Evolutionary conservation across 352 stramenopile genomes (phyloP), one percentile per base, ranked within the genome.

Genomic region (Pythium dissimile): DNA sequence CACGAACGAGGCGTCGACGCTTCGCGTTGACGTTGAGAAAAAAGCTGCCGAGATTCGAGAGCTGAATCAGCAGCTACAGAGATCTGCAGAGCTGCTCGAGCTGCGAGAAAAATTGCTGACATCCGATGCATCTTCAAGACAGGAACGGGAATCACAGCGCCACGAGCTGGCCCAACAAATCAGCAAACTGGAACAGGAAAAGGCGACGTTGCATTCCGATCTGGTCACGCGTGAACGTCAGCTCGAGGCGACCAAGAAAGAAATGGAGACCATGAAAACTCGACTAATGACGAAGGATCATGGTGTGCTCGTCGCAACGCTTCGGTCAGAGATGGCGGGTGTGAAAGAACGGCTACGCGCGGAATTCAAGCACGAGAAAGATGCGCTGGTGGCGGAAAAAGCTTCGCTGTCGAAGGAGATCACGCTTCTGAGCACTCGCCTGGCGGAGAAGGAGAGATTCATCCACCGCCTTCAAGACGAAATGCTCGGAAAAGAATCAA

Each of bases 301-400:
- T 27, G 58, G 51, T 1, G 63, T 89, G 16, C 52, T 91, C 27
- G 70, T 89, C 12, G 70, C 78, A 7, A 91, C 81, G 20, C 62
- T 91, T 6, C 75, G 76, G 15, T 76, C 48, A 46, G 81, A 91
- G 62, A 78, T 91, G 11, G 31, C 60, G 9, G 73, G 68, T 20
- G 43, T 91, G 1, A 89, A 88, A 47, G 73, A 89, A 21, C 65
- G 73, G 1, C 59, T 91, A 30, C 78, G 75, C 15, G 67, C 39
- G 15, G 78, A 91, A 46, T 87, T 84, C 55, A 77, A 80, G 64
- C 65, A 77, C n/a, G 81, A 89, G 38, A 82, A 77, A 24, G 72
- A 83, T 10, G 64, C 50, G 9, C 31, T 91, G 28, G 63, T 63
- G 37, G 49, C 52, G 5, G 71, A 85, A 23, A 67, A 73, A 8